Conservation (phyloP, 2,329 filamentous ascomycete species). For the Sporothrix variecibatus region DNA sequence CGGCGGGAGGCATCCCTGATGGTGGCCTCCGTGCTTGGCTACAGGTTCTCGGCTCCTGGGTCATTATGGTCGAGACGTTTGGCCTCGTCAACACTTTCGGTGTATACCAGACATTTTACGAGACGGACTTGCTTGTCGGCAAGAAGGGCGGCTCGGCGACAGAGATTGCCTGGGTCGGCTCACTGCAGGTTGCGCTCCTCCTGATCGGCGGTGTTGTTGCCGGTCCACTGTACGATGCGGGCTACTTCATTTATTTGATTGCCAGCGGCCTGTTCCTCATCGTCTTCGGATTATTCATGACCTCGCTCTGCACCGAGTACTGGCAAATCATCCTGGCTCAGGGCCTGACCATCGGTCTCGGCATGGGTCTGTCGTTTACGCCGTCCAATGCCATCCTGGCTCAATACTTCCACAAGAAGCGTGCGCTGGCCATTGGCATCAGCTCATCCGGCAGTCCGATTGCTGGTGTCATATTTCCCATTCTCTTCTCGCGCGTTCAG, state of each 20-base stretch:
- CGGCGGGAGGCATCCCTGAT: slow-evolving; percentile 34
- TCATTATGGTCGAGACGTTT: slow-evolving; percentile 42
- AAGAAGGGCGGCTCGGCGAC: slow-evolving; percentile 32
- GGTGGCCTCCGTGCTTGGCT: slow-evolving; percentile 45
- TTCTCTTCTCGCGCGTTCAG: slow-evolving; percentile 35
- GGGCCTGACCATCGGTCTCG: slow-evolving; percentile 30
- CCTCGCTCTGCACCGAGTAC: slow-evolving; percentile 44
- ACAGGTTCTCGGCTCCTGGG: slow-evolving; percentile 43
- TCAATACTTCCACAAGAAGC: slow-evolving; percentile 32
- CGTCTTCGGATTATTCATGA: slow-evolving; percentile 61
- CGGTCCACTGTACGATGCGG: slow-evolving; percentile 57
- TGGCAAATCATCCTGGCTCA: slow-evolving; percentile 38
- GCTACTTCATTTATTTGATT: slow-evolving; percentile 54
- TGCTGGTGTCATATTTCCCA: slow-evolving; percentile 37
- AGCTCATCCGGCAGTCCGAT: slow-evolving; percentile 33
- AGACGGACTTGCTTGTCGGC: slow-evolving; percentile 39
- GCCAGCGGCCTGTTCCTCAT: slow-evolving; percentile 52
- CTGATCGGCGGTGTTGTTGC: slow-evolving; percentile 54
- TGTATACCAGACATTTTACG: slow-evolving; percentile 50
- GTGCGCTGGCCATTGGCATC: slow-evolving; percentile 34
- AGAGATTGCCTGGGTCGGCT: slow-evolving; percentile 44
- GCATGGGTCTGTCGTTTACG: slow-evolving; percentile 29
- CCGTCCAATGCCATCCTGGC: slow-evolving; percentile 31
- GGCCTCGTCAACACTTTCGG: slow-evolving; percentile 49
- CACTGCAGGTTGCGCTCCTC: slow-evolving; percentile 46